Evolutionary conservation across 768 basidiomycete genomes (phyloP), one percentile per base, ranked within the genome.

Genomic region (Boletus patriciae): DNA sequence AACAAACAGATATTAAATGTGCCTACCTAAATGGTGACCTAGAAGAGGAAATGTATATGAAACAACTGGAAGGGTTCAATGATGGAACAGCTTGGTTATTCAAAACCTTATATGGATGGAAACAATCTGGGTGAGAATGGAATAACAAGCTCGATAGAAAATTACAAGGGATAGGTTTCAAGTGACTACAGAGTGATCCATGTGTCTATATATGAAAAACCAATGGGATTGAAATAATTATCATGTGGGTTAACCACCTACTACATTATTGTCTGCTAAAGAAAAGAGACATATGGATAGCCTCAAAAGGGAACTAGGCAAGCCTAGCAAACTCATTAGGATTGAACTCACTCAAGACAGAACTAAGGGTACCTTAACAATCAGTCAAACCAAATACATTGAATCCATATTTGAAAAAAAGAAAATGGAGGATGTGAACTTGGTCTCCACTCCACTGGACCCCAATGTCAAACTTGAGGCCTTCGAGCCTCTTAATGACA

Each of bases 31-130:
- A 76, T 42, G 63, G 70, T 1, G 23, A 59, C 0, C 54, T 74
- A 0, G 54, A 70, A 36, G 73, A 74, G 37, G 68, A 73, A n/a
- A 63, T 75, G 0, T 74, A 73, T 45, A 74, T 74, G 71, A 42
- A 52, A 0, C 72, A 71, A 27, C 72, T 66, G 0, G 54, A 69
- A 11, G 68, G 70, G 0, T 68, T 52, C 29, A 4, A 60, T 1
- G 65, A 72, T 23, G 54, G 58, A 0, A 65, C 62, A 0, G 1
- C 25, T 0, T 16, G 47, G 1, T 58, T 71, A 48, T 71, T 50
- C 42, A 65, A 52, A 18, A 54, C 63, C 0, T 8, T 74, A 0
- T 75, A 74, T 48, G 68, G 72, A 3, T 50, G 75, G 0, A 72
- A 73, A 48, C 73, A 75, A 23, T 58, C 65, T 0, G 65, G 67